Percentiles rank a stretch among this genome's conserved stretches.
Evolutionary conservation across 2,329 filamentous ascomycete species (phyloP).

Genomic region (Pseudonectria foliicola): DNA sequence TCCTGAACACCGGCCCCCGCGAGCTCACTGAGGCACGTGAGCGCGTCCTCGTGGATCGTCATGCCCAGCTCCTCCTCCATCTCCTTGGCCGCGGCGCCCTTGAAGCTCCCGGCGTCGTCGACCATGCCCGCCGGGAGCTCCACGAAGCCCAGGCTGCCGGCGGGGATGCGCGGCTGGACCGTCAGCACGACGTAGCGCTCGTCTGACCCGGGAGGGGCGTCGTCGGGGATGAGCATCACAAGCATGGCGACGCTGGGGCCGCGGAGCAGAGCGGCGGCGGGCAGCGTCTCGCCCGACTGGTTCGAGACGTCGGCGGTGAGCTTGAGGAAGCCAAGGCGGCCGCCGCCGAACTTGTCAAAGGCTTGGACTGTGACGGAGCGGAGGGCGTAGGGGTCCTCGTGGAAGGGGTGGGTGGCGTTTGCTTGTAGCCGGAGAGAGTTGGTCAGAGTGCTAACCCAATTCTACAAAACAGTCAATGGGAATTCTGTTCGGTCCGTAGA

Average conservation of each 20-base stretch:
- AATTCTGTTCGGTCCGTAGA: no score
- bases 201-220: constrained; percentile 28
- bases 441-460: constrained; percentile 42
- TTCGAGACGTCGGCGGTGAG: constrained; percentile 43
- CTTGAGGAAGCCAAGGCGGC: constrained; percentile 51
- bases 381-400: constrained; percentile 45
- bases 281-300: constrained; percentile 39
- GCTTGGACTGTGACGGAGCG: constrained; percentile 45
- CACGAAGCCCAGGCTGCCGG: constrained; percentile 46
- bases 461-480: constrained; percentile 23
- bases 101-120: constrained; percentile 45
- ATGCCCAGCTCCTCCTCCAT: constrained; percentile 55
- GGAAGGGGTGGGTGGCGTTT: constrained; percentile 42
- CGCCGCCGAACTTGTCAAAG: constrained; percentile 42
- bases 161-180: constrained; percentile 51
- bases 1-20: constrained; percentile 27
- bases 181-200: constrained; percentile 53
- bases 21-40: constrained; percentile 47
- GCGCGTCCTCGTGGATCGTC: constrained; percentile 38
- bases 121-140: constrained; percentile 56
- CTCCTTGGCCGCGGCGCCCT: constrained; percentile 51
- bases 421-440: constrained; percentile 40
- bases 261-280: constrained; percentile 49
- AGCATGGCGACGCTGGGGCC: constrained; percentile 57
- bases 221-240: constrained; percentile 47